These are phyloP conservation scores for Tritrichomonas musculus DNA, from an alignment of 208 protist species.

Conservation along the genomic window DNA sequence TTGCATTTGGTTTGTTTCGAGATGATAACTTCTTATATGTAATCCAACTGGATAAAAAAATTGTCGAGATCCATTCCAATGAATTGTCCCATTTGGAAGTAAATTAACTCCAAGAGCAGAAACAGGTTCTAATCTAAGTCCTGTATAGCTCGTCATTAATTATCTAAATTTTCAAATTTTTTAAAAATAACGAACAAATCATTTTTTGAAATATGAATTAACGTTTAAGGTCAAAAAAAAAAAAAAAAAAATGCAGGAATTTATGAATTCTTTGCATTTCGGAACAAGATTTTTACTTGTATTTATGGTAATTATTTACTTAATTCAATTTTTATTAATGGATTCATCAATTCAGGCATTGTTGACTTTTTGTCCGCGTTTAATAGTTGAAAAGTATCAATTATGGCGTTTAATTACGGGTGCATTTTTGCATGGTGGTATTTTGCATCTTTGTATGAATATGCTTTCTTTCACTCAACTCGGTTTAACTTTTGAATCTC, in stretches of 20 bases:
- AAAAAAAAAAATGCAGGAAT: not conserved
- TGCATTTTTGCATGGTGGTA: not conserved
- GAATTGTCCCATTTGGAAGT: not conserved
- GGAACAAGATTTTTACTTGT: not conserved
- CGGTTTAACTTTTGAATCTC: not conserved
- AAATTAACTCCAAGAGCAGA: not conserved
- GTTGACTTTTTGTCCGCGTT: not conserved
- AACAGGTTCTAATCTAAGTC: not conserved
- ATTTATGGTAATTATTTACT: not conserved
- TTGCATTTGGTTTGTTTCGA: not conserved
- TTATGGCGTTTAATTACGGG: not conserved
- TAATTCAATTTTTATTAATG: not conserved
- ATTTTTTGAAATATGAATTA: too few relatives aligned
- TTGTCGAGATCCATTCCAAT: slow-evolving; percentile 12
- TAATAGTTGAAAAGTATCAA: not conserved
- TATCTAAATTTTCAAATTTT: too few relatives aligned
- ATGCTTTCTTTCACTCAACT: not conserved
- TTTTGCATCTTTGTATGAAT: not conserved
- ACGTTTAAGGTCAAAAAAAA: too few relatives aligned
- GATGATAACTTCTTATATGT: not conserved
- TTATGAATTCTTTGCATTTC: not conserved
- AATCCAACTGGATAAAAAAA: slow-evolving; percentile 22
- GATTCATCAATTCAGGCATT: not conserved
- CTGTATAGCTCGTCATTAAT: slow-evolving; percentile 21
- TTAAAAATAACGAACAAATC: too few relatives aligned